Conservation (phyloP, 2,329 filamentous ascomycete species). For the Capronia americana region DNA sequence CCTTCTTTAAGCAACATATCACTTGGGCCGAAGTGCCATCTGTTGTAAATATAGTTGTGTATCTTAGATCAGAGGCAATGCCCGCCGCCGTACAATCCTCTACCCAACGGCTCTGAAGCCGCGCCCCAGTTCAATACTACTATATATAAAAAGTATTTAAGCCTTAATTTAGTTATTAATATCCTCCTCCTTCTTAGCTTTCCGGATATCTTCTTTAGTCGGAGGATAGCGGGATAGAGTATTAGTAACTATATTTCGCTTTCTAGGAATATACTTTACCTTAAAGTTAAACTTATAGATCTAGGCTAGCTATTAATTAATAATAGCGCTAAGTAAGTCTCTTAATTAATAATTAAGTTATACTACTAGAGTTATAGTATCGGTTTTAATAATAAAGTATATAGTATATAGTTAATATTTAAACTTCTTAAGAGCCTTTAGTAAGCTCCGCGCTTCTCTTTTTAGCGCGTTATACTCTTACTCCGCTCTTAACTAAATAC, state of each 20-base stretch:
- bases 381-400: neutral
- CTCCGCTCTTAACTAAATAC: neutral
- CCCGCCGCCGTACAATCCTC: too few species aligned
- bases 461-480: neutral
- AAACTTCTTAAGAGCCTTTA: slow-evolving; percentile 13
- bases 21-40: too few species aligned
- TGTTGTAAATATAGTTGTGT: too few species aligned
- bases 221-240: neutral
- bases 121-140: too few species aligned
- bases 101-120: too few species aligned
- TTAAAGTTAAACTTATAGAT: slow-evolving; percentile 4
- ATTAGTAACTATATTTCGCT: neutral
- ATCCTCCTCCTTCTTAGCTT: neutral
- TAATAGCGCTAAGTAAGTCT: neutral
- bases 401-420: slow-evolving; percentile 7
- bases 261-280: neutral
- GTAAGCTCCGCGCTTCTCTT: neutral
- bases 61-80: too few species aligned
- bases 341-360: slow-evolving; percentile 7
- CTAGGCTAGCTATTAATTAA: slow-evolving; percentile 6
- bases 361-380: neutral
- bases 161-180: slow-evolving; percentile 7
- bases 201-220: neutral
- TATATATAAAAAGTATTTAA: neutral
- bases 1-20: too few species aligned